Evolutionary conservation across 768 basidiomycete species (phyloP), one percentile per base, ranked within the genome.

Genomic region (Termitomyces sp.): DNA sequence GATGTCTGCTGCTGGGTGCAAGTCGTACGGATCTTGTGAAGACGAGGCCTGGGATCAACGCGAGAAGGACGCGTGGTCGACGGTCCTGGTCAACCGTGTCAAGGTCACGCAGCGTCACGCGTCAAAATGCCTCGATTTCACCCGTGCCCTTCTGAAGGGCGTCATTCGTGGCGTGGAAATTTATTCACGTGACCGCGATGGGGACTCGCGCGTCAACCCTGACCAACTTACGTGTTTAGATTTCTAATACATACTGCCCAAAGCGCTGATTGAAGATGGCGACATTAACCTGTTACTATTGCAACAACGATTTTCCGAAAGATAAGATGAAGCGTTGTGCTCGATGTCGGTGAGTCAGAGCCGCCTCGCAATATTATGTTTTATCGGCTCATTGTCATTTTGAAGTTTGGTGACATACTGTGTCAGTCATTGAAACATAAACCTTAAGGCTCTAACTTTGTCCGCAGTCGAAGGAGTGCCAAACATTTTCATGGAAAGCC

Each of bases 391-490:
- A 14, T 12, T 14, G 8, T 14, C 15, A 42, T 1, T 42, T 14
- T 4, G 31, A 48, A 65, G 64, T 15, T 49, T 65, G 29, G 61
- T 62, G 9, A 60, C 40, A n/a, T 62, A 62, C 38, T 65, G 64
- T 37, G 61, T 53, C 46, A 38, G 5, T 4, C 12, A 34, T 42
- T 51, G 29, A 14, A 15, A 14, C 29, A 0, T 37, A 1, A 34
- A 4, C 7, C n/a, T 49, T 34, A 37, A 4, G 45, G 29, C 20
- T 32, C 20, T 43, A 42, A 17, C 4, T 29, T 29, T 20, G 3
- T 40, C 2, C 32, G 3, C 47, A 67, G 66, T 63, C 61, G 10
- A 67, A 67, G 45, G 53, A 60, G 56, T 67, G 66, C 17, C 66
- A 67, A 51, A 47, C 38, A 2, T 9, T 45, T 15, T 64, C 66